Evolutionary conservation across 805 yeast genomes (phyloP).

Genomic region (Yarrowia keelungensis): DNA sequence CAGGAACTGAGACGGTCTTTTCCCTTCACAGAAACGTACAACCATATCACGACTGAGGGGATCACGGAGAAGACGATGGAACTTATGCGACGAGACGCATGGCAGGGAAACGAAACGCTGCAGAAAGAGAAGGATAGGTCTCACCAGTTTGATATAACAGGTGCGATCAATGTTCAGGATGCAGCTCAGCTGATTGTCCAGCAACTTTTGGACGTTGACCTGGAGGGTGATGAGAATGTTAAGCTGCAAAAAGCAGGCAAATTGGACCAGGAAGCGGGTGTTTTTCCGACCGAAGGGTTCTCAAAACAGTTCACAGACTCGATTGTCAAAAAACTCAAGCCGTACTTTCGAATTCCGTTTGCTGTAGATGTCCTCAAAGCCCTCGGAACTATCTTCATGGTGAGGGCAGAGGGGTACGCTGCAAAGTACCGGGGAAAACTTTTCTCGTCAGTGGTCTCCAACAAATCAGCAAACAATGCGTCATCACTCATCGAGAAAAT

Average conservation of each 20-base stretch:
- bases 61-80: conserved; percentile 35
- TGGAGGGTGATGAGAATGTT: conserved; percentile 35
- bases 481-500: conserved; percentile 13
- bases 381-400: conserved; percentile 19
- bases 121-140: conserved; percentile 2
- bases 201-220: conserved; percentile 29
- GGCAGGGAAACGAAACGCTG: conserved; percentile 24
- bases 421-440: conserved; percentile 31
- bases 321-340: conserved; percentile 12
- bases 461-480: neutral
- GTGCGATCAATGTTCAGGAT: conserved; percentile 28
- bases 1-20: conserved; percentile 6
- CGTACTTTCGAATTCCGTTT: conserved; percentile 32
- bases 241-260: conserved; percentile 29
- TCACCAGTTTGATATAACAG: conserved; percentile 21
- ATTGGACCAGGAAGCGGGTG: conserved; percentile 18
- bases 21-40: conserved; percentile 24
- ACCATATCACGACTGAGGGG: conserved; percentile 21
- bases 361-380: conserved; percentile 31
- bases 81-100: conserved; percentile 14
- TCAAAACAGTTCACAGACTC: conserved; percentile 2
- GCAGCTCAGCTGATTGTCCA: conserved; percentile 12
- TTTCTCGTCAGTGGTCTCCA: neutral
- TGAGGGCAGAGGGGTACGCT: conserved; percentile 20
- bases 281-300: conserved; percentile 29